phyloP scores from a whole-genome alignment of 345 rosid genomes.

The Citrus trifoliata region DNA sequence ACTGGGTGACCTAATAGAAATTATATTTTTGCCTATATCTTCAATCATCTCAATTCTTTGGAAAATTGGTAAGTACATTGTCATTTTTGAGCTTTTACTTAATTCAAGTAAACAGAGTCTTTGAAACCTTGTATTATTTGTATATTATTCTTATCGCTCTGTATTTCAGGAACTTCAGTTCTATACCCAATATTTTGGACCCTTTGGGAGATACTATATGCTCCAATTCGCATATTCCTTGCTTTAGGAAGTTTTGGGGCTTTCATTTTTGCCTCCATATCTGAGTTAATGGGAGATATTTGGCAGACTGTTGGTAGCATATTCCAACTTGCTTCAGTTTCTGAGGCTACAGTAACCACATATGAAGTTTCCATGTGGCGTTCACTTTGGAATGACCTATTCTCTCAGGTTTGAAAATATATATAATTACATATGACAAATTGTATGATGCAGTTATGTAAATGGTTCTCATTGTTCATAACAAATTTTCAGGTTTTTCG shows the following conservation, averaged over 20 bases:
- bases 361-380: constrained; percentile 85
- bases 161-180: constrained; percentile 52
- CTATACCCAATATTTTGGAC: constrained; percentile 63
- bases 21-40: constrained; percentile 63
- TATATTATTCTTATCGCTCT: not conserved
- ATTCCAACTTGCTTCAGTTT: constrained; percentile 55
- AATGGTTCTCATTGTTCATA: constrained; percentile 15
- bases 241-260: constrained; percentile 48
- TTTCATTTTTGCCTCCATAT: constrained; percentile 38
- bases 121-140: constrained; percentile 6
- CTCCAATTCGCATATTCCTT: constrained; percentile 61
- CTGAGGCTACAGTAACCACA: constrained; percentile 53
- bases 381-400: constrained; percentile 92
- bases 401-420: constrained; percentile 66
- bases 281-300: constrained; percentile 41
- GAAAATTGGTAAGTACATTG: constrained; percentile 55
- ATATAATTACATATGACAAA: not conserved
- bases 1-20: constrained; percentile 45
- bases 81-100: not conserved
- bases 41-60: constrained; percentile 42
- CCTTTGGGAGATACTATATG: constrained; percentile 61
- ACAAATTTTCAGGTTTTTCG: constrained; percentile 69
- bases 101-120: not conserved
- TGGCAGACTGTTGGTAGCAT: constrained; percentile 58
- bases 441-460: not conserved